Percentiles rank a stretch among this genome's conserved stretches.
These are phyloP conservation scores for Selaginella moellendorffii DNA, from an alignment of 75 land plant species.

Conservation along the genomic window DNA sequence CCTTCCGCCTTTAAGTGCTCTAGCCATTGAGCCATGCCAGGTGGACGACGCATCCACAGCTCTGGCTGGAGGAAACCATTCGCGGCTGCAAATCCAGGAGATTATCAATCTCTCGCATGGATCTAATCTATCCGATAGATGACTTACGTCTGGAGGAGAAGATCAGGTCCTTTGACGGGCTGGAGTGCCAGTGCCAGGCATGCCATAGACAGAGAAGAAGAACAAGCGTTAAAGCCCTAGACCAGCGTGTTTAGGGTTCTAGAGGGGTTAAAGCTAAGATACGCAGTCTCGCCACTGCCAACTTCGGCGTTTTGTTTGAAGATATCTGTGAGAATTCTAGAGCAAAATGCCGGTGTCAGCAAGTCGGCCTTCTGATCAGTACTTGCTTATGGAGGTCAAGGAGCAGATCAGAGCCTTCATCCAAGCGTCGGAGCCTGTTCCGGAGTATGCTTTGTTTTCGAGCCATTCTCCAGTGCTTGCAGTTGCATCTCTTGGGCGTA, in stretches of 20 bases:
- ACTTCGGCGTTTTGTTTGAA: too few species aligned
- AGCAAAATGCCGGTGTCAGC: too few species aligned
- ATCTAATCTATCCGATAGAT: not conserved
- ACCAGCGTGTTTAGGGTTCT: not conserved
- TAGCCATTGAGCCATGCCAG: constrained; percentile 70
- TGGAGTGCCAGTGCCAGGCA: constrained; percentile 84
- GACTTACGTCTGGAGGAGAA: constrained; percentile 65
- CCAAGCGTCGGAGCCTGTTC: not conserved
- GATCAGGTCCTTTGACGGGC: constrained; percentile 74
- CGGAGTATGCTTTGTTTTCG: not conserved
- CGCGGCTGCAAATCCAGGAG: constrained; percentile 30
- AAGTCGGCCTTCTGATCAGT: not conserved
- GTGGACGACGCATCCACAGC: constrained; percentile 66
- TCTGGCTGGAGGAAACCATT: constrained; percentile 96
- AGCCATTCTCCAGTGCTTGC: not conserved
- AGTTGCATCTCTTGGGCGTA: not conserved
- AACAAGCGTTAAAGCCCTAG: not conserved
- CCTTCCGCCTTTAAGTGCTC: too few species aligned
- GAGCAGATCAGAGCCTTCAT: not conserved
- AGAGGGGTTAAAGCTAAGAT: too few species aligned
- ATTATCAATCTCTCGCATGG: too few species aligned
- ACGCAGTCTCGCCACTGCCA: too few species aligned
- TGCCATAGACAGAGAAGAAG: constrained; percentile 37
- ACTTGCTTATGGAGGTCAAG: not conserved
- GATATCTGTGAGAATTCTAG: too few species aligned